Percentiles rank a stretch among this genome's conserved stretches.
phyloP scores from a whole-genome alignment of 2,329 filamentous ascomycete genomes.

The Nectriaceae sp. region DNA sequence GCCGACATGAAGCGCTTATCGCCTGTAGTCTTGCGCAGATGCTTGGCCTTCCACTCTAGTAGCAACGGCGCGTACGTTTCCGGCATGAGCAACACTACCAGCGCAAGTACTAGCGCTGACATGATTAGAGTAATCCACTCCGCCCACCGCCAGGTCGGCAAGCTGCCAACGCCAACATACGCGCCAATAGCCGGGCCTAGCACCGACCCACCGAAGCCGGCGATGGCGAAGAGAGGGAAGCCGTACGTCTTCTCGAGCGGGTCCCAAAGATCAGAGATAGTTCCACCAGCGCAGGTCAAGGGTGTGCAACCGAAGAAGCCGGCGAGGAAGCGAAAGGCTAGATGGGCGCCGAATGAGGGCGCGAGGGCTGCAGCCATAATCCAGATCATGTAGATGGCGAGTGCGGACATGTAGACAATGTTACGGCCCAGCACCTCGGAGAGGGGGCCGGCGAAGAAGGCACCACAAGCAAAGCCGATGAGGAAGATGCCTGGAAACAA shows the following conservation, averaged over 20 bases:
- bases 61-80: constrained; percentile 64
- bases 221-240: constrained; percentile 49
- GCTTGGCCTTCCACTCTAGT: constrained; percentile 60
- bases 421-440: constrained; percentile 44
- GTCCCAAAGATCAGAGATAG: constrained; percentile 42
- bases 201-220: constrained; percentile 43
- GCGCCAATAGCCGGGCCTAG: constrained; percentile 52
- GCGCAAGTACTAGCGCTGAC: constrained; percentile 55
- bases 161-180: constrained; percentile 58
- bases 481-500: constrained; percentile 29
- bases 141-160: constrained; percentile 59
- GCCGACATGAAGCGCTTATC: constrained; percentile 63
- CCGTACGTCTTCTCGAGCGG: constrained; percentile 37
- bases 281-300: constrained; percentile 43
- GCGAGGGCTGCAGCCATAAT: constrained; percentile 46
- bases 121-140: constrained; percentile 69
- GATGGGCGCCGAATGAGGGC: constrained; percentile 43
- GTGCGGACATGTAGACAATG: constrained; percentile 40
- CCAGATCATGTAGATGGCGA: constrained; percentile 45
- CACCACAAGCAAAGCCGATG: constrained; percentile 39
- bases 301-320: constrained; percentile 49
- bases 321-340: constrained; percentile 50
- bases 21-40: constrained; percentile 61
- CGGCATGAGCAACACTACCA: constrained; percentile 62
- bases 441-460: constrained; percentile 38